Percentiles rank a stretch among this genome's conserved stretches.
Conservation (phyloP, 345 rosid genomes). For the Syzygium aqueum region DNA sequence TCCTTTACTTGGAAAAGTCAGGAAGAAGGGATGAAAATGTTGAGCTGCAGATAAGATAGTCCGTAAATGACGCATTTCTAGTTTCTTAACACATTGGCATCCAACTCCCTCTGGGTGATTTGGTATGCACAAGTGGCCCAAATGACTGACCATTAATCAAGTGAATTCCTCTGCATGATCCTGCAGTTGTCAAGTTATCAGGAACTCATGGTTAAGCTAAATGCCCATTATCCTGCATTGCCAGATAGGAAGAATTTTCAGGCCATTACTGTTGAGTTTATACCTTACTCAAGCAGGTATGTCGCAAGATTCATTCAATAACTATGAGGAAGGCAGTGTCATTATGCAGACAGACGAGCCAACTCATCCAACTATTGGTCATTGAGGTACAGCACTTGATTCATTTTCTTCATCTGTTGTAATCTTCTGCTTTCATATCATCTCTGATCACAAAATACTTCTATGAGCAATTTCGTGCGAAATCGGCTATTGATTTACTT, state of each 20-base stretch:
- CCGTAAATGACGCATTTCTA: slow-evolving; percentile 14
- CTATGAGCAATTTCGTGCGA: neutral
- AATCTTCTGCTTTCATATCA: neutral
- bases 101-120: neutral
- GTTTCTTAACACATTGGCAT: neutral
- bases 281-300: neutral
- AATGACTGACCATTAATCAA: neutral
- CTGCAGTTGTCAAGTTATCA: neutral
- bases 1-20: slow-evolving; percentile 45
- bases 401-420: neutral
- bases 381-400: neutral
- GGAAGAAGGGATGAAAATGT: slow-evolving; percentile 61
- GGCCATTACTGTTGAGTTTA: neutral
- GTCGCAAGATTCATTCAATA: neutral
- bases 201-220: neutral
- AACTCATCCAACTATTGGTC: neutral
- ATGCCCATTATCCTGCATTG: neutral
- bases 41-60: slow-evolving; percentile 45
- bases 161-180: neutral
- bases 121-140: neutral
- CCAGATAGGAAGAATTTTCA: neutral
- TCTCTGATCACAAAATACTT: neutral
- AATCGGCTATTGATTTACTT: neutral
- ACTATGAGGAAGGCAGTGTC: neutral
- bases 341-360: neutral